Percentiles rank a stretch among this genome's conserved stretches.
These are phyloP conservation scores for Thamnidium elegans DNA, from an alignment of 192 early-diverging fungal genomes.

Conservation along the genomic window DNA sequence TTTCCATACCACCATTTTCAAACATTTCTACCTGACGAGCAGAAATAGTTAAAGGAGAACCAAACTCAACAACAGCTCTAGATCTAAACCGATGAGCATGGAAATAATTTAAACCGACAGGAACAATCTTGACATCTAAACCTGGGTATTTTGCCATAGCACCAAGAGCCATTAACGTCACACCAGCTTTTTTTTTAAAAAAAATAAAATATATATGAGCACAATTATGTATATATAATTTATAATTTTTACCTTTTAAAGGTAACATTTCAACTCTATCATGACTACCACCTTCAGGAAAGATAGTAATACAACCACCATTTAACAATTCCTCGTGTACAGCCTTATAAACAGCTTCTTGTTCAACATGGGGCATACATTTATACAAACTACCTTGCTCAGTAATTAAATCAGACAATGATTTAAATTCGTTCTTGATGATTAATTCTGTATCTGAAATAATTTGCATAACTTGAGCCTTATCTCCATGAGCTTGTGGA, in stretches of 20 bases:
- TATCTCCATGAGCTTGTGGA: constrained; percentile 36
- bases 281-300: constrained; percentile 97
- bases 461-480: constrained; percentile 69
- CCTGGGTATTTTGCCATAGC: constrained; percentile 83
- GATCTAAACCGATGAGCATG: constrained; percentile 93
- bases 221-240: background rate
- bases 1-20: constrained; percentile 73
- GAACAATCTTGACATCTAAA: constrained; percentile 90
- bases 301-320: constrained; percentile 86
- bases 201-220: background rate
- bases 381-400: constrained; percentile 58
- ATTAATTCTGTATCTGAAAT: constrained; percentile 77
- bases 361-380: constrained; percentile 82
- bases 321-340: constrained; percentile 75
- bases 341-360: constrained; percentile 75
- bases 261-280: constrained; percentile 95
- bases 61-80: constrained; percentile 95
- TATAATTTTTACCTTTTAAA: constrained; percentile 65
- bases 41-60: constrained; percentile 79
- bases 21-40: constrained; percentile 81
- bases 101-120: constrained; percentile 86
- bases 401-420: constrained; percentile 48
- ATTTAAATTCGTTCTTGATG: constrained; percentile 75
- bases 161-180: constrained; percentile 80
- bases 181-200: constrained; percentile 58